Conservation (phyloP, 2,329 filamentous ascomycete species). For the Pestalotiopsis fici region DNA sequence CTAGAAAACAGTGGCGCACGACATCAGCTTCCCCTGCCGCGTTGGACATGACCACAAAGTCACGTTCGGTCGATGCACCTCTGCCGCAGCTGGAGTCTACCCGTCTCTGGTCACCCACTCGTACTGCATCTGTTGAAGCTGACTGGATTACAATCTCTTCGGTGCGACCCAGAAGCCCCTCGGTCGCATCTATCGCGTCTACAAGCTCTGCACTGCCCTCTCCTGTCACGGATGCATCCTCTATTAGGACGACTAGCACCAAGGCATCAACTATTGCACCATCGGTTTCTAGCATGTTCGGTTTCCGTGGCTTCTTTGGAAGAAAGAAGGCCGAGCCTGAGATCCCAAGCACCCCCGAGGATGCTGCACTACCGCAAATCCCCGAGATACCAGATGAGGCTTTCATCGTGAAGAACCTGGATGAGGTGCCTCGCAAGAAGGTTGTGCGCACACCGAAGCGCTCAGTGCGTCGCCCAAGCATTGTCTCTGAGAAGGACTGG, state of each 20-base stretch:
- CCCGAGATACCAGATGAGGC: slow-evolving; percentile 13
- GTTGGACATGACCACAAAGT: slow-evolving; percentile 33
- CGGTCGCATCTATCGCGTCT: slow-evolving; percentile 20
- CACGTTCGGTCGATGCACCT: slow-evolving; percentile 25
- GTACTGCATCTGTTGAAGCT: slow-evolving; percentile 15
- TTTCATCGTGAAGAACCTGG: slow-evolving; percentile 23
- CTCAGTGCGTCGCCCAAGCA: slow-evolving; percentile 23
- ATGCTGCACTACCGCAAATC: slow-evolving; percentile 16
- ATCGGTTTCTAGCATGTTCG: slow-evolving; percentile 18
- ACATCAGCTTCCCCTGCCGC: slow-evolving; percentile 33
- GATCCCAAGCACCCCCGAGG: slow-evolving; percentile 9
- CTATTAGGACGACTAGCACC: slow-evolving; percentile 18
- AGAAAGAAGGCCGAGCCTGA: slow-evolving; percentile 19
- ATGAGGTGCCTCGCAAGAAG: slow-evolving; percentile 16
- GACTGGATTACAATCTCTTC: slow-evolving; percentile 30
- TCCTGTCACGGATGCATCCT: slow-evolving; percentile 18
- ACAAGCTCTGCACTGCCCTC: slow-evolving; percentile 18
- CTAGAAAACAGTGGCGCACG: slow-evolving; percentile 26
- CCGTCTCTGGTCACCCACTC: slow-evolving; percentile 20
- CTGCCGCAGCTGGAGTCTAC: slow-evolving; percentile 24
- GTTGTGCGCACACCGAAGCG: slow-evolving; percentile 17
- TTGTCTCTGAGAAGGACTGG: slow-evolving; percentile 34
- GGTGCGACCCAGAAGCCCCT: slow-evolving; percentile 20
- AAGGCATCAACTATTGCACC: slow-evolving; percentile 17
- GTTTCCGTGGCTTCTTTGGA: slow-evolving; percentile 22